Conservation (phyloP, 345 rosid species). For the Linum tenue region DNA sequence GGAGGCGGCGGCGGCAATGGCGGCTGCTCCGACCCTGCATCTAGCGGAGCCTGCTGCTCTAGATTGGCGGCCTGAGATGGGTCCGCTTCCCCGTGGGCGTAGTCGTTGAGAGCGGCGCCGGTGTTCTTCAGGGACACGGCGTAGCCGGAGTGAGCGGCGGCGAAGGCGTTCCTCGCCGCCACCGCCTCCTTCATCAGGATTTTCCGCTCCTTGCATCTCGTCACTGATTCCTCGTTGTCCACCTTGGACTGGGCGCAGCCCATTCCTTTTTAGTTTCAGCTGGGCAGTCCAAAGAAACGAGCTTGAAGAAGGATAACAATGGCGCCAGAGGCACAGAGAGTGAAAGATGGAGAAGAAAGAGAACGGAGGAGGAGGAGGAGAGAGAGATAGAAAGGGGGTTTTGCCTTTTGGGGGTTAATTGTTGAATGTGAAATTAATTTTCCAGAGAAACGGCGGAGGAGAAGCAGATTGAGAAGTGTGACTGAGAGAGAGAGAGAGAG, state of each 20-base stretch:
- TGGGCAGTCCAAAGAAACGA: too few relatives aligned
- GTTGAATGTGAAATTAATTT: too few relatives aligned
- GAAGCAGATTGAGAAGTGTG: too few relatives aligned
- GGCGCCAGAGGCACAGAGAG: too few relatives aligned
- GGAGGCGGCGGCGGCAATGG: constrained; percentile 41
- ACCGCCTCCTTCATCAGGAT: constrained; percentile 83
- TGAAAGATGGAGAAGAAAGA: too few relatives aligned
- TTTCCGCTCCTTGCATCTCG: constrained; percentile 71
- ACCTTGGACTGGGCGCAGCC: constrained; percentile 90
- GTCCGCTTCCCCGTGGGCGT: constrained; percentile 68
- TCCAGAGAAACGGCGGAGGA: too few relatives aligned
- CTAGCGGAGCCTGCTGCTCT: constrained; percentile 18
- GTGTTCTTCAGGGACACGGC: constrained; percentile 63
- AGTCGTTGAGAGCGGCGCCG: constrained; percentile 88
- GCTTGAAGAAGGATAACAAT: too few relatives aligned
- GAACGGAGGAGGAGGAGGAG: too few relatives aligned
- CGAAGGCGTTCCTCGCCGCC: constrained; percentile 64
- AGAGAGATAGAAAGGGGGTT: too few relatives aligned
- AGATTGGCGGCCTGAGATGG: constrained; percentile 14
- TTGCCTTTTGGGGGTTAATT: too few relatives aligned
- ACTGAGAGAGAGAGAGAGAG: too few relatives aligned
- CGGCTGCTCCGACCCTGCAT: constrained; percentile 3
- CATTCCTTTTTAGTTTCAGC: constrained; percentile 24
- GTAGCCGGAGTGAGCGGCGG: constrained; percentile 73
- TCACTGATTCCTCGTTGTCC: constrained; percentile 79